These are phyloP conservation scores for Piper betle DNA, from an alignment of 164 flowering plant genomes.

Conservation along the genomic window DNA sequence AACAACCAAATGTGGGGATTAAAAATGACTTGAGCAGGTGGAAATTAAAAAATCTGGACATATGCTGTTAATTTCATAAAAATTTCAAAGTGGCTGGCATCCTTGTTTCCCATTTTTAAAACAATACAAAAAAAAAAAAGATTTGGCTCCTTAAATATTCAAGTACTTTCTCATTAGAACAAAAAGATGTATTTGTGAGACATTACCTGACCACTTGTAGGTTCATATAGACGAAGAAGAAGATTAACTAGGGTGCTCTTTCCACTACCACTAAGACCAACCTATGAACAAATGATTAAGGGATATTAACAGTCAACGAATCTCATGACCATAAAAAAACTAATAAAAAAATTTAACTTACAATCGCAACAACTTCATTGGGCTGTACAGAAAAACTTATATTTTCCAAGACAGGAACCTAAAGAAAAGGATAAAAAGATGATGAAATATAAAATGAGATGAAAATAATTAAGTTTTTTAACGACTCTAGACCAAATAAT, in stretches of 20 bases:
- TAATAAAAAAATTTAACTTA: slow-evolving; percentile 20
- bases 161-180: not conserved
- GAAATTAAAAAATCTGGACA: too few relatives aligned
- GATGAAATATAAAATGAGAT: not conserved
- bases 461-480: not conserved
- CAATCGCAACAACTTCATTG: slow-evolving; percentile 82
- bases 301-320: not conserved
- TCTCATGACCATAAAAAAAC: not conserved
- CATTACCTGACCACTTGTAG: slow-evolving; percentile 73
- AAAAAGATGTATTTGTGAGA: slow-evolving; percentile 1
- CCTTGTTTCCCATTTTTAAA: too few relatives aligned
- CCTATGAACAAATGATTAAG: slow-evolving; percentile 28
- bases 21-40: too few relatives aligned
- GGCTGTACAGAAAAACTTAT: slow-evolving; percentile 54
- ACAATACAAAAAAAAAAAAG: not conserved
- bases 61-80: too few relatives aligned
- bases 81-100: too few relatives aligned
- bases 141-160: not conserved
- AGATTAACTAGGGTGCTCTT: slow-evolving; percentile 86
- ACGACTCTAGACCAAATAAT: not conserved
- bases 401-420: slow-evolving; percentile 60
- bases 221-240: slow-evolving; percentile 87
- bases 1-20: too few relatives aligned
- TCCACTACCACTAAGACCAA: slow-evolving; percentile 97
- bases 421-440: slow-evolving; percentile 8